Evolutionary conservation across 345 rosid species (phyloP).

Genomic region (Citrus medica): DNA sequence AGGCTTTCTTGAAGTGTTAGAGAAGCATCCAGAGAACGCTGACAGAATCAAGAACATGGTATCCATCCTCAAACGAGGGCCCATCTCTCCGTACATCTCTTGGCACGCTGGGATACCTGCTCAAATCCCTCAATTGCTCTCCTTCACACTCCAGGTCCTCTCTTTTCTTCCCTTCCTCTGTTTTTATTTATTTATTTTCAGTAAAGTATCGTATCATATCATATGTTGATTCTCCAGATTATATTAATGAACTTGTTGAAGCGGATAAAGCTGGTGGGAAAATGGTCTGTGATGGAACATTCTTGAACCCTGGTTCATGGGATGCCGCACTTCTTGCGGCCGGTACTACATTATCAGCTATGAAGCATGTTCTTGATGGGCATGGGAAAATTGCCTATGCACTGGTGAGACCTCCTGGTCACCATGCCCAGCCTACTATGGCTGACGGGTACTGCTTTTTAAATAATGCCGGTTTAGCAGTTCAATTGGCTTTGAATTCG

Average conservation of each 20-base stretch:
- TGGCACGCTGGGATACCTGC: constrained; percentile 69
- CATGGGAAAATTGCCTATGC: constrained; percentile 63
- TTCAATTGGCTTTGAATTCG: constrained; percentile 56
- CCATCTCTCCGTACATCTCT: constrained; percentile 62
- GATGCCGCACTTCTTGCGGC: constrained; percentile 79
- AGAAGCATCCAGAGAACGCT: constrained; percentile 78
- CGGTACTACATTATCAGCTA: constrained; percentile 71
- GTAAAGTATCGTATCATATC: background rate
- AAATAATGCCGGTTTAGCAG: constrained; percentile 80
- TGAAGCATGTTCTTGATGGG: constrained; percentile 65
- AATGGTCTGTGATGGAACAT: constrained; percentile 52
- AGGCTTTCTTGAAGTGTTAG: constrained; percentile 71
- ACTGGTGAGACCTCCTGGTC: constrained; percentile 92
- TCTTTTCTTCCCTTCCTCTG: background rate
- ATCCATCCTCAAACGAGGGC: constrained; percentile 78
- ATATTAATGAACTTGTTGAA: constrained; percentile 52
- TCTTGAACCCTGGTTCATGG: constrained; percentile 79
- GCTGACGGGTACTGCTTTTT: constrained; percentile 94
- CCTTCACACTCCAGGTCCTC: constrained; percentile 61
- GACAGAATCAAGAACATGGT: constrained; percentile 78
- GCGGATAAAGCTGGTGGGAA: constrained; percentile 55
- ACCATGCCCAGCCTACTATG: constrained; percentile 83
- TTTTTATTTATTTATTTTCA: background rate
- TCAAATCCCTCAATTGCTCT: constrained; percentile 50
- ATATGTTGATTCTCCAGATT: constrained; percentile 35